Base-by-base conservation (phyloP, 2,329 filamentous ascomycete species). In the Microdochium paspali region DNA sequence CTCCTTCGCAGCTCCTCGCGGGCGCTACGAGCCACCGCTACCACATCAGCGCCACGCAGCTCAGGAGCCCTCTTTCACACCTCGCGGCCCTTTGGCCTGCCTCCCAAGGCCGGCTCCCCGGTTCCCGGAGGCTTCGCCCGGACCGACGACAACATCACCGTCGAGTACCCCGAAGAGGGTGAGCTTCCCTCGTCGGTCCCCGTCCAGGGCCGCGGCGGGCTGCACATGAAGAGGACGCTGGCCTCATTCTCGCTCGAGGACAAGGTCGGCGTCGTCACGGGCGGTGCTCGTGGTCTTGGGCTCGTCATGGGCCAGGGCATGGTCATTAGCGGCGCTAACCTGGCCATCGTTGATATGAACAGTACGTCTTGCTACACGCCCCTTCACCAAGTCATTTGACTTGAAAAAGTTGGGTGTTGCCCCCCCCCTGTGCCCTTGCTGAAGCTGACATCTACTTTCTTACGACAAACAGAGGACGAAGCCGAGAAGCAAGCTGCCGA, bases 331-430 rank as follows among this genome's bases (percentile, higher is more conserved):
- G 91, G 91, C 46, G 87, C 88, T 10, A 84, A 95, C 64, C 76
- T 96, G 52, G 91, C 91, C 39, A 87, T 97, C 66, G 89, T 96
- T 35, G 91, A 97, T 65, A 73, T 96, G 71, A 95, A 97, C 70
- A 85, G 87, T 91, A 67, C 56, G 81, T 74, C 44, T 28, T 32
- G 5, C 18, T 28, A 3, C 18, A 18, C 26, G 35, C 13, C 30
- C 2, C 15, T 21, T n/a, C n/a, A n/a, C n/a, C n/a, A n/a, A n/a
- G n/a, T n/a, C n/a, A n/a, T n/a, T n/a, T n/a, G n/a, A n/a, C n/a
- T n/a, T n/a, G n/a, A n/a, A n/a, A n/a, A n/a, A n/a, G n/a, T n/a
- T n/a, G n/a, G n/a, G n/a, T n/a, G n/a, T n/a, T n/a, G n/a, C n/a
- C n/a, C n/a, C n/a, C n/a, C n/a, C n/a, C n/a, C n/a, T n/a, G n/a